Evolutionary conservation across 179 eudicot species (phyloP), one percentile per base, ranked within the genome.

Genomic region (Monotropa hypopitys): DNA sequence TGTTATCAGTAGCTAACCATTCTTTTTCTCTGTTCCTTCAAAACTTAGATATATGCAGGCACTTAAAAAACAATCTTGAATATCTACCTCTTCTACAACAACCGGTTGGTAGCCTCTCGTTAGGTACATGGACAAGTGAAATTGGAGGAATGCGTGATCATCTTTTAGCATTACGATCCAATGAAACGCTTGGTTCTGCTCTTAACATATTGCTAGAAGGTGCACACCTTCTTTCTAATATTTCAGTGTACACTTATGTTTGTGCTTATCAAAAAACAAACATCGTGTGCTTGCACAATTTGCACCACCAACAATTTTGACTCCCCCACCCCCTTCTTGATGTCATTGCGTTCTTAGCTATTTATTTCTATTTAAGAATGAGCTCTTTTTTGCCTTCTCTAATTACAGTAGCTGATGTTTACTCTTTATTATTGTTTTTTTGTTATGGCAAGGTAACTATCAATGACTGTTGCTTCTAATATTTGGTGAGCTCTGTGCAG

Each of bases 1-100:
- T 54, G 63, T 26, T 57, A 30, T 73, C 50, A 50, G 11, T 62
- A 18, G 15, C 21, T 80, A 59, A 61, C 8, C 26, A 23, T 18
- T n/a, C 40, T 51, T 56, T 42, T 66, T 33, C 42, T 4, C 56
- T 78, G 33, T 21, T 56, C 45, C 49, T 7, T 30, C 75, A 23
- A 71, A 75, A 28, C 59, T 75, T 76, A 88, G 91, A 79, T 78
- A 78, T 87, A 56, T 85, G 85, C 85, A 84, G 86, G 84, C 82
- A 84, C 50, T 81, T 81, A 46, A 77, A 68, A 74, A 68, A 71
- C 76, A 78, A 70, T 77, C 78, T 66, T 35, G 82, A 76, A 42
- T 54, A 77, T 81, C 78, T 85, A 65, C 88, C 91, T 45, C 74
- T 87, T 67, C 82, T 87, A 50, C 88, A 74, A 76, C 84, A 74